Conservation (phyloP, 495 filamentous ascomycete species). For the Ascodesmis nigricans region DNA sequence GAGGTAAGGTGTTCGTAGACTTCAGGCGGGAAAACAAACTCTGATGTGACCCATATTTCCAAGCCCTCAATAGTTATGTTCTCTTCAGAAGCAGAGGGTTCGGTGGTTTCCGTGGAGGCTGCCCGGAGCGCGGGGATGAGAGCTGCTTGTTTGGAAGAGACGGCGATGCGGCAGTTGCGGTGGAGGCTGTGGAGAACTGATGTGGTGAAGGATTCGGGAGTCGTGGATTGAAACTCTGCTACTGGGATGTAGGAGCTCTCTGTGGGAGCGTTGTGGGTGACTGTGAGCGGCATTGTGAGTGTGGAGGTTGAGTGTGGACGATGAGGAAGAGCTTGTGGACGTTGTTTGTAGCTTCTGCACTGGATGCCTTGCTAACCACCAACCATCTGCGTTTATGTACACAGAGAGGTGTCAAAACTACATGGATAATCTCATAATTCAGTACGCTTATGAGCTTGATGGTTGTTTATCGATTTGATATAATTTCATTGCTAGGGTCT, state of each 20-base stretch:
- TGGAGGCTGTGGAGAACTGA: slow-evolving; percentile 61
- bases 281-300: slow-evolving; percentile 21
- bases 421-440: too few species aligned
- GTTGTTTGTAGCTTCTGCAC: too few species aligned
- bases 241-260: slow-evolving; percentile 45
- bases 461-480: too few species aligned
- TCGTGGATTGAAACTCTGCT: slow-evolving; percentile 58
- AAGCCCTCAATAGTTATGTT: slow-evolving; percentile 27
- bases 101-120: slow-evolving; percentile 19
- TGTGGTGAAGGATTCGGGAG: slow-evolving; percentile 63
- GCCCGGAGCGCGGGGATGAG: slow-evolving; percentile 31
- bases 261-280: slow-evolving; percentile 29
- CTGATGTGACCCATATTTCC: slow-evolving; percentile 57
- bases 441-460: too few species aligned
- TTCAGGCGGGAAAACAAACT: slow-evolving; percentile 29
- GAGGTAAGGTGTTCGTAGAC: not conserved
- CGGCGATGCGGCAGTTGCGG: slow-evolving; percentile 36
- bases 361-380: too few species aligned
- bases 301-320: too few species aligned
- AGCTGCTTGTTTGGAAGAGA: slow-evolving; percentile 26
- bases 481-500: too few species aligned
- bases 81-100: slow-evolving; percentile 18
- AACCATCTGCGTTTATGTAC: too few species aligned
- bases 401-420: too few species aligned
- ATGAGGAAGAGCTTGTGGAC: too few species aligned